Evolutionary conservation across 192 early-diverging fungal species (phyloP).

Genomic region (Backusella psychrophila): DNA sequence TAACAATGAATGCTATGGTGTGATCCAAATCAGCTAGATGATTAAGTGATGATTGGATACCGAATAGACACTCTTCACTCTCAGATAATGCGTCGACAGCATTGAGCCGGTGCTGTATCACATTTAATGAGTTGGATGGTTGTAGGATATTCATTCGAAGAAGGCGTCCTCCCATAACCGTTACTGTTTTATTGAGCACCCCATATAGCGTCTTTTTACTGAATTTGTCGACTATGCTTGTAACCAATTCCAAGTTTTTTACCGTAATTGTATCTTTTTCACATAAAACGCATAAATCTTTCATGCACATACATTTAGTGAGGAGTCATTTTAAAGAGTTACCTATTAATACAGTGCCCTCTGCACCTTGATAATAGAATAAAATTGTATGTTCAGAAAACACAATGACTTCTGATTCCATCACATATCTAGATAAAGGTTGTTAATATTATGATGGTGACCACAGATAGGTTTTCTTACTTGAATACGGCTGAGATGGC

Average conservation of each 20-base stretch:
- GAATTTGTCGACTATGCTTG: constrained; percentile 45
- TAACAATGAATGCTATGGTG: constrained; percentile 48
- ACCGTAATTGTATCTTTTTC: constrained; percentile 55
- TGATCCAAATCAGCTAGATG: constrained; percentile 55
- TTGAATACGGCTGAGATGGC: constrained; percentile 51
- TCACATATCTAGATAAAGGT: background rate
- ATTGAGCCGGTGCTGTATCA: constrained; percentile 56
- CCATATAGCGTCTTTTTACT: constrained; percentile 57
- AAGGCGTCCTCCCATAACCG: constrained; percentile 70
- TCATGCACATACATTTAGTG: background rate
- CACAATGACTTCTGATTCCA: background rate
- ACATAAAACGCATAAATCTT: background rate
- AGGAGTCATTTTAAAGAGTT: background rate
- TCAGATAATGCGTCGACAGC: constrained; percentile 53
- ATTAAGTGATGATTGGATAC: constrained; percentile 42
- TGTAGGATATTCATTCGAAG: constrained; percentile 78
- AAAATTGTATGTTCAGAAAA: constrained; percentile 7
- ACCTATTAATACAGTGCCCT: constrained; percentile 32
- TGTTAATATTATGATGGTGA: background rate
- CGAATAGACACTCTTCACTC: constrained; percentile 50
- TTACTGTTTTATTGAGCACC: constrained; percentile 56
- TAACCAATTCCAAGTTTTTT: constrained; percentile 59
- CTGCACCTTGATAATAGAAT: constrained; percentile 37
- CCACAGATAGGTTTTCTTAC: constrained; percentile 21
- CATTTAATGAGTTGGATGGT: constrained; percentile 54